Percentiles rank a stretch among this genome's conserved stretches.
Evolutionary conservation across 306 rosid genomes (phyloP).

Genomic region (Inga laurina): DNA sequence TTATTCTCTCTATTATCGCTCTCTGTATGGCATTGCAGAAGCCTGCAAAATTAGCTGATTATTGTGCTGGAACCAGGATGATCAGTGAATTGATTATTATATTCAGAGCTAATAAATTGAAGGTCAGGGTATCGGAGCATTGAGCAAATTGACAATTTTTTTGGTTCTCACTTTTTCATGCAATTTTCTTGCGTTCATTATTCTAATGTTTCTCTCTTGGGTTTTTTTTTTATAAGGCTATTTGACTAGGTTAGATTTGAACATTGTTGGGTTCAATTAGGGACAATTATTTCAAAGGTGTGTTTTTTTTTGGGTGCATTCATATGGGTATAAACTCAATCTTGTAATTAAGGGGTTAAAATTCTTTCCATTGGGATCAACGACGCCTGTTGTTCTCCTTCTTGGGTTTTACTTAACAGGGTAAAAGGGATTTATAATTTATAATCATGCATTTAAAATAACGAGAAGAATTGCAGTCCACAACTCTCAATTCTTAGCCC

Average conservation of each 20-base stretch:
- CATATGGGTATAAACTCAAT: no score
- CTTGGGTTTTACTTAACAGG: not conserved
- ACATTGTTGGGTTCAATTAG: no score
- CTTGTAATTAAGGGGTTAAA: no score
- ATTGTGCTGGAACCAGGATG: not conserved
- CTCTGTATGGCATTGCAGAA: not conserved
- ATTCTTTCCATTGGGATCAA: no score
- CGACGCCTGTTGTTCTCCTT: not conserved
- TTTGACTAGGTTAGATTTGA: no score
- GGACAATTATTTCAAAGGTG: no score
- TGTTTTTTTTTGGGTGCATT: no score
- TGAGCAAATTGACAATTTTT: not conserved
- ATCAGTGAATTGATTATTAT: not conserved
- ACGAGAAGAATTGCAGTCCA: not conserved
- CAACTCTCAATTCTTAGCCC: not conserved
- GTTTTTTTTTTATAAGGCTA: no score
- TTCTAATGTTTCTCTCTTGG: not conserved
- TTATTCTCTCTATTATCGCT: not conserved
- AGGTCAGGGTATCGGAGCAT: not conserved
- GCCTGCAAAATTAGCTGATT: not conserved
- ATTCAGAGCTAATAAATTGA: not conserved
- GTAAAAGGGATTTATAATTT: not conserved
- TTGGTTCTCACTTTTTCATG: not conserved
- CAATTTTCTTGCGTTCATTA: not conserved
- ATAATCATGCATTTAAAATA: not conserved